Percentiles rank a stretch among this genome's conserved stretches.
These are phyloP conservation scores for Fusarium siculi DNA, from an alignment of 2,329 filamentous ascomycete species.

Conservation along the genomic window DNA sequence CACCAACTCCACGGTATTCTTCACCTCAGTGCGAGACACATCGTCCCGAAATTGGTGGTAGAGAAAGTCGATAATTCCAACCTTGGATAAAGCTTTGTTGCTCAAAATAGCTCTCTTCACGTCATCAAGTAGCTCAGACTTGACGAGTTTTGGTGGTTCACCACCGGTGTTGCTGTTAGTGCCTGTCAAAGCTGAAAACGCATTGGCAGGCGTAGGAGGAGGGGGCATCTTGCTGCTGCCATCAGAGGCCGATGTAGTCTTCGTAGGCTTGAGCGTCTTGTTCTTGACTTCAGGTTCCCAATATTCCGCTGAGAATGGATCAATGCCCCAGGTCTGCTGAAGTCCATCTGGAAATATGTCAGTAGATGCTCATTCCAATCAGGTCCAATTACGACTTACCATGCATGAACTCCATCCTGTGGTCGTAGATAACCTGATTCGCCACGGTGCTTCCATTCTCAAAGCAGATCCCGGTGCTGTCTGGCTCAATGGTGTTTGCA, in stretches of 20 bases:
- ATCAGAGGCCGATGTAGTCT: constrained; percentile 22
- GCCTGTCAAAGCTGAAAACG: constrained; percentile 50
- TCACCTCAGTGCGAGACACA: constrained; percentile 54
- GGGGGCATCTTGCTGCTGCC: constrained; percentile 46
- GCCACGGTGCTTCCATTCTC: constrained; percentile 67
- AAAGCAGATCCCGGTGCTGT: constrained; percentile 86
- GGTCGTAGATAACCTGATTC: constrained; percentile 64
- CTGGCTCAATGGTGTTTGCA: constrained; percentile 78
- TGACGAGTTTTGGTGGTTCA: constrained; percentile 48
- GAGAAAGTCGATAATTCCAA: constrained; percentile 54
- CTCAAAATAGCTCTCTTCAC: constrained; percentile 55
- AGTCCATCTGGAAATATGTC: constrained; percentile 55
- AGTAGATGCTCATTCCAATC: constrained; percentile 5
- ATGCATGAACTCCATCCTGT: constrained; percentile 79
- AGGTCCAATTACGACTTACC: constrained; percentile 58
- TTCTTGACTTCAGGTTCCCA: constrained; percentile 68
- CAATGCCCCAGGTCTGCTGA: constrained; percentile 68
- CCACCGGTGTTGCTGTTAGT: constrained; percentile 18
- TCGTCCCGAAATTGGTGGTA: constrained; percentile 52
- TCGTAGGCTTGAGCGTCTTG: constrained; percentile 30
- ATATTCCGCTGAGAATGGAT: constrained; percentile 86
- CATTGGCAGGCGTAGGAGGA: constrained; percentile 49
- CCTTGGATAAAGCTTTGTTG: constrained; percentile 54
- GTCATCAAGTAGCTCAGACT: constrained; percentile 53
- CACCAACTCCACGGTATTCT: constrained; percentile 55